Conservation (phyloP, 176 grass and related monocot genomes). For the Sorghum bicolor region DNA sequence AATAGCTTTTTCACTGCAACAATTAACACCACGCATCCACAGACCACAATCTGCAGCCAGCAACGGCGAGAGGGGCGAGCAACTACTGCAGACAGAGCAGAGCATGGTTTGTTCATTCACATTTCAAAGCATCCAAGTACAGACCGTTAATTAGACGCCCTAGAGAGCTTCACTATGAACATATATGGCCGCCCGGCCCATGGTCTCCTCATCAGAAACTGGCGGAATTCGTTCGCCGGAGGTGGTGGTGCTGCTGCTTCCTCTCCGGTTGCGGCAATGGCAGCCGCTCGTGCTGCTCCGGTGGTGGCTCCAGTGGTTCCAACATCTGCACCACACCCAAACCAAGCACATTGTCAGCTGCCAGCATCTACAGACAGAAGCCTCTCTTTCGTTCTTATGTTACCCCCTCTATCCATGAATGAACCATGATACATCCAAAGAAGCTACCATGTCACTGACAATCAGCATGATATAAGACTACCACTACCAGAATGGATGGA, state of each 20-base stretch:
- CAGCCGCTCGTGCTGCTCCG: conserved; percentile 41
- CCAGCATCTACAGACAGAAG: neutral
- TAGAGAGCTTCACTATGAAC: neutral
- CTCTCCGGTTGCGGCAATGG: conserved; percentile 36
- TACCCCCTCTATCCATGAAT: neutral
- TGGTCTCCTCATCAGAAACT: conserved; percentile 35
- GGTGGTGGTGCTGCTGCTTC: conserved; percentile 38
- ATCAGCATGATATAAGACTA: neutral
- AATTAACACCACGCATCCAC: neutral
- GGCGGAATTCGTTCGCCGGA: conserved; percentile 61
- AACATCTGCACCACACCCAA: conserved; percentile 43
- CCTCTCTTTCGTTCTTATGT: neutral
- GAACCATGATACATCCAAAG: neutral
- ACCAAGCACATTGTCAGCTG: neutral
- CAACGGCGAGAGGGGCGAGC: too few species aligned
- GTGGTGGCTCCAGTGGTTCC: conserved; percentile 39
- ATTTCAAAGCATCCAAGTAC: neutral
- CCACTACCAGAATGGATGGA: neutral
- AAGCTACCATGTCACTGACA: neutral
- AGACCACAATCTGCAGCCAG: neutral
- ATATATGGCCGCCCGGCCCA: neutral
- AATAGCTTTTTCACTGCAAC: neutral
- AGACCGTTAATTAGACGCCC: neutral
- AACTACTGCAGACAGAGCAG: neutral
- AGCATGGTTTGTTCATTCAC: neutral